Conservation (phyloP, 805 yeast species). For the Metschnikowia drakensbergensis region DNA sequence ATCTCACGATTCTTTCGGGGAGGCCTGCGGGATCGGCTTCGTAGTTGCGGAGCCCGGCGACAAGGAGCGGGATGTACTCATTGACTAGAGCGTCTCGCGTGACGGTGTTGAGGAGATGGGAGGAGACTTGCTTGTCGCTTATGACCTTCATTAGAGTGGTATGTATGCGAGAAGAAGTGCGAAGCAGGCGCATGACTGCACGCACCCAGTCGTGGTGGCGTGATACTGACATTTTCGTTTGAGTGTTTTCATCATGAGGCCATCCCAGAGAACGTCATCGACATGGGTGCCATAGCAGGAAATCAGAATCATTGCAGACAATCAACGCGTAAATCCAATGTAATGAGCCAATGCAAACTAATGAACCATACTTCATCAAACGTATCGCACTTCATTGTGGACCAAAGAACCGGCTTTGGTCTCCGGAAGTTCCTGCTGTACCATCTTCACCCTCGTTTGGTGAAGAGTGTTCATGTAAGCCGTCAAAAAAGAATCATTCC, state of each 20-base stretch:
- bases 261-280: too few relatives aligned
- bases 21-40: conserved; percentile 40
- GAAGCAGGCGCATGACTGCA: too few relatives aligned
- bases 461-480: conserved; percentile 3
- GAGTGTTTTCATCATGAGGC: too few relatives aligned
- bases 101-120: conserved; percentile 26
- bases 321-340: too few relatives aligned
- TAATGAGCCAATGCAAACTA: too few relatives aligned
- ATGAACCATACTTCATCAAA: not conserved
- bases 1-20: conserved; percentile 52
- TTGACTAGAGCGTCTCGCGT: conserved; percentile 20
- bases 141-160: conserved; percentile 24
- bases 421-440: not conserved
- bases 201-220: too few relatives aligned
- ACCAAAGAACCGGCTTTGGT: conserved; percentile 5
- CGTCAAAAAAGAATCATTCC: not conserved
- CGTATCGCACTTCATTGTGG: not conserved
- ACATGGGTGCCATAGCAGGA: too few relatives aligned
- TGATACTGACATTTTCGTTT: too few relatives aligned
- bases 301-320: too few relatives aligned
- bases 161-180: too few relatives aligned
- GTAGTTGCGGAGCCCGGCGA: conserved; percentile 39
- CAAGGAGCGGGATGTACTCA: conserved; percentile 34
- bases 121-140: conserved; percentile 29
- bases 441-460: conserved; percentile 7